A percentile compares a stretch with the other conserved stretches of the same genome.
These are phyloP conservation scores for Atractiella rhizophila DNA, from an alignment of 768 basidiomycete genomes.

Conservation along the genomic window DNA sequence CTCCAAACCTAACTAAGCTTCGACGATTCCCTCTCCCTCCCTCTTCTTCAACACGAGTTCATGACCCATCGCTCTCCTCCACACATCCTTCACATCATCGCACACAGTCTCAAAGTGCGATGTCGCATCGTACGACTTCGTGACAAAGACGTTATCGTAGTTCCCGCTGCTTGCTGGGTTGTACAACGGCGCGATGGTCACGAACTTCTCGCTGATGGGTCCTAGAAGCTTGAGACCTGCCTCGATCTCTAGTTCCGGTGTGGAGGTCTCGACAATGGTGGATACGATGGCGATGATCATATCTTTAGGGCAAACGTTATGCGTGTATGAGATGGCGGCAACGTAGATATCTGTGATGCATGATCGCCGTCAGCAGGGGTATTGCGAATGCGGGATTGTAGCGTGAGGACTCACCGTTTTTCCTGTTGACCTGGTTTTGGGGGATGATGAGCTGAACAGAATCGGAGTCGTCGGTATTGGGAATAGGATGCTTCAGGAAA, in stretches of 20 bases:
- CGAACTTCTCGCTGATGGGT: constrained; percentile 85
- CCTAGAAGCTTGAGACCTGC: constrained; percentile 81
- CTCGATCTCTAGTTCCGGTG: constrained; percentile 72
- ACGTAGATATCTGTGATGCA: constrained; percentile 68
- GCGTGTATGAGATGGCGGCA: constrained; percentile 85
- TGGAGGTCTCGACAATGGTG: constrained; percentile 84
- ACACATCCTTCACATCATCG: constrained; percentile 88
- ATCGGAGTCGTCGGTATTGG: constrained; percentile 84
- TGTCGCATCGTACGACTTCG: constrained; percentile 91
- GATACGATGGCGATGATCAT: constrained; percentile 92
- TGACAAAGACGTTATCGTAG: constrained; percentile 82
- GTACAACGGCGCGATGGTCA: constrained; percentile 66
- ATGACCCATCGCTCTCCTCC: constrained; percentile 56
- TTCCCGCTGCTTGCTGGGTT: constrained; percentile 59
- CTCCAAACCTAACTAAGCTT: constrained; percentile 4
- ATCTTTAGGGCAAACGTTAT: constrained; percentile 91
- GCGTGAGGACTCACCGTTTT: constrained; percentile 43
- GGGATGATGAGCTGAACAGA: constrained; percentile 94
- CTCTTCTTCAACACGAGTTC: constrained; percentile 70
- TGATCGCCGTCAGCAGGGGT: not conserved
- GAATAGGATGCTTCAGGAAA: constrained; percentile 91
- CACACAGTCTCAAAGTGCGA: constrained; percentile 90
- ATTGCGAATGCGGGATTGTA: not conserved
- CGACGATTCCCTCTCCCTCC: constrained; percentile 9
- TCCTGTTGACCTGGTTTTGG: constrained; percentile 81